A percentile compares a stretch with the other conserved stretches of the same genome.
phyloP scores from a whole-genome alignment of 2,329 filamentous ascomycete species.

The Penicillium glabrum region DNA sequence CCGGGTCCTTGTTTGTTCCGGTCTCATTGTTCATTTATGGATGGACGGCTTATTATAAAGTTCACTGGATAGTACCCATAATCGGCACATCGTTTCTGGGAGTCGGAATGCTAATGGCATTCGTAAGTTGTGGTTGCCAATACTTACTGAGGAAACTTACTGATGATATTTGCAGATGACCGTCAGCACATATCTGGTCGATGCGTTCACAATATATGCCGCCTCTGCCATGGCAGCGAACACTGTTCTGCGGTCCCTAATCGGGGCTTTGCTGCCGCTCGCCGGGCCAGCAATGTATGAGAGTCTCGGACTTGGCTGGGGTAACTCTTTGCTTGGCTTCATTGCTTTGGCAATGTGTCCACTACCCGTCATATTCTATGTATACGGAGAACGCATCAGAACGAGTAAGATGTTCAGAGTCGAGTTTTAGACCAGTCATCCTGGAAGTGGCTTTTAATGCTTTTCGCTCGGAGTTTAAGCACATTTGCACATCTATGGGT shows the following conservation, averaged over 20 bases:
- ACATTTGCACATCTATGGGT: too few relatives aligned
- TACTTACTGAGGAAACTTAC: background rate
- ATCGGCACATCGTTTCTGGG: conserved; percentile 59
- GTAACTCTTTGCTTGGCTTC: conserved; percentile 57
- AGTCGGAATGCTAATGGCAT: conserved; percentile 56
- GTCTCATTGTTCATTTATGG: conserved; percentile 59
- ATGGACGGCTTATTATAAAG: conserved; percentile 54
- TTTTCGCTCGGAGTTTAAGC: too few relatives aligned
- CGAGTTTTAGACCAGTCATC: background rate
- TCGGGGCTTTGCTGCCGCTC: conserved; percentile 61
- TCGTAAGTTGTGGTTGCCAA: conserved; percentile 29
- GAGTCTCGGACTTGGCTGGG: conserved; percentile 50
- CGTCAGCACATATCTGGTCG: conserved; percentile 59
- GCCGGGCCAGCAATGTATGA: conserved; percentile 56
- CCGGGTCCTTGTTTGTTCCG: conserved; percentile 55
- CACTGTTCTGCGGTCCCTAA: conserved; percentile 56
- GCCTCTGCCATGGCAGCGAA: conserved; percentile 55
- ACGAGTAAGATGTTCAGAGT: conserved; percentile 26
- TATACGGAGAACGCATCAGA: conserved; percentile 36
- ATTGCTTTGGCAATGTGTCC: conserved; percentile 53
- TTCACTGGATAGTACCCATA: conserved; percentile 62
- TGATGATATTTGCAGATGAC: conserved; percentile 14
- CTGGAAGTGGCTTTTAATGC: background rate
- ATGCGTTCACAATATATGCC: conserved; percentile 50
- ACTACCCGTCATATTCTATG: conserved; percentile 35